Conservation (phyloP, 371 early-diverging fungal genomes). For the Blyttiomyces sp. region DNA sequence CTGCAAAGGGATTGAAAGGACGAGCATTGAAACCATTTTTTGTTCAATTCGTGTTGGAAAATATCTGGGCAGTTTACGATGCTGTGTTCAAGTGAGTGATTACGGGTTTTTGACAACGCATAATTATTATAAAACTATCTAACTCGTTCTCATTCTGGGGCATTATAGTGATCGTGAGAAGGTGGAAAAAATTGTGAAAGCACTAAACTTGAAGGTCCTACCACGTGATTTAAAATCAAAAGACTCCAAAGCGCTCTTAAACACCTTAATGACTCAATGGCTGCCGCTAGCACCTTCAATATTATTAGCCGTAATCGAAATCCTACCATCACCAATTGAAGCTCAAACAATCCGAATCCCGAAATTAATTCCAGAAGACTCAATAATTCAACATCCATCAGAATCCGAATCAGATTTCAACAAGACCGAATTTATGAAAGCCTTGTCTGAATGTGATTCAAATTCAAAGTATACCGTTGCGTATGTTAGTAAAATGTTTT, state of each 20-base stretch:
- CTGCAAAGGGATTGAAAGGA: constrained; percentile 75
- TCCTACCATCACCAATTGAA: constrained; percentile 79
- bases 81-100: constrained; percentile 62
- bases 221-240: constrained; percentile 86
- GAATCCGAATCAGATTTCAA: neutral
- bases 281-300: constrained; percentile 46
- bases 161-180: constrained; percentile 67
- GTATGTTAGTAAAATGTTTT: constrained; percentile 91
- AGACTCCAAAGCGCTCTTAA: constrained; percentile 71
- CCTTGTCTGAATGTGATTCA: constrained; percentile 36
- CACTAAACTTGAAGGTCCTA: constrained; percentile 79
- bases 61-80: constrained; percentile 95
- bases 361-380: constrained; percentile 53
- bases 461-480: constrained; percentile 49
- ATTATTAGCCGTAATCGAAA: constrained; percentile 75
- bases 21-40: constrained; percentile 86
- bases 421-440: constrained; percentile 7
- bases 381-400: too few relatives aligned
- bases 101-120: neutral
- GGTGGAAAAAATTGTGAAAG: constrained; percentile 86
- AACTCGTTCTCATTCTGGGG: neutral
- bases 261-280: constrained; percentile 69
- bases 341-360: constrained; percentile 84
- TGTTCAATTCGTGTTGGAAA: constrained; percentile 92
- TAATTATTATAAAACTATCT: too few relatives aligned